Conservation (phyloP, 1,284 basidiomycete genomes). For the Marasmius sp. region DNA sequence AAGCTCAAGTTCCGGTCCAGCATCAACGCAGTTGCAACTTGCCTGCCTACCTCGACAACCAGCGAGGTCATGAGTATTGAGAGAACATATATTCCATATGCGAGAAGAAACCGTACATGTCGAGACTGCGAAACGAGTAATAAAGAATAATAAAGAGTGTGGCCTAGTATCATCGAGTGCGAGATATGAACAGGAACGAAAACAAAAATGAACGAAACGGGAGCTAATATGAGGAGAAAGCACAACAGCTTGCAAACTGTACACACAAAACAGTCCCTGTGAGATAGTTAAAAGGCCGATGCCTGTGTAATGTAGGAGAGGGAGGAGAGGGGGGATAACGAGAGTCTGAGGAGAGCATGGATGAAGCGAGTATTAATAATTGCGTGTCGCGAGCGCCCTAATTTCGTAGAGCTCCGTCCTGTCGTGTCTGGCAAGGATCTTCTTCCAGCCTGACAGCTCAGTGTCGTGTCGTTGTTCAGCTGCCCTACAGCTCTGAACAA, state of each 20-base stretch:
- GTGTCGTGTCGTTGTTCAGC: conserved; percentile 79
- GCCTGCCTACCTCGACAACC: background rate
- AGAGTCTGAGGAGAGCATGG: conserved; percentile 3
- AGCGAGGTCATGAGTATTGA: background rate
- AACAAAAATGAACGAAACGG: conserved; percentile 2
- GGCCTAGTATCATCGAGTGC: conserved; percentile 3
- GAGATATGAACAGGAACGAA: conserved; percentile 4
- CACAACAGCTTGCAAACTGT: conserved; percentile 9
- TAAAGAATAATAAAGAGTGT: conserved; percentile 5
- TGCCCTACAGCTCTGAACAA: conserved; percentile 67
- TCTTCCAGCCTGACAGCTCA: conserved; percentile 84
- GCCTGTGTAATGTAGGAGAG: conserved; percentile 2
- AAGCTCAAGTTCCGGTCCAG: too few species aligned
- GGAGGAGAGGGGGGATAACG: conserved; percentile 2
- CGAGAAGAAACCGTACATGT: conserved; percentile 11
- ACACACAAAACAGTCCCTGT: conserved; percentile 10
- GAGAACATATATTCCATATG: conserved; percentile 12
- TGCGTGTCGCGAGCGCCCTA: conserved; percentile 75
- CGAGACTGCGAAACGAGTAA: conserved; percentile 1
- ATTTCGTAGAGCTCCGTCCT: conserved; percentile 74
- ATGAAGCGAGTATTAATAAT: conserved; percentile 48
- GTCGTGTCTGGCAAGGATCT: conserved; percentile 47
- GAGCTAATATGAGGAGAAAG: background rate
- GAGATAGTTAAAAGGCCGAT: conserved; percentile 4
- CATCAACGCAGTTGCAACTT: too few species aligned